Evolutionary conservation across 805 yeast species (phyloP).

Genomic region (Monosporozyma aquatica): DNA sequence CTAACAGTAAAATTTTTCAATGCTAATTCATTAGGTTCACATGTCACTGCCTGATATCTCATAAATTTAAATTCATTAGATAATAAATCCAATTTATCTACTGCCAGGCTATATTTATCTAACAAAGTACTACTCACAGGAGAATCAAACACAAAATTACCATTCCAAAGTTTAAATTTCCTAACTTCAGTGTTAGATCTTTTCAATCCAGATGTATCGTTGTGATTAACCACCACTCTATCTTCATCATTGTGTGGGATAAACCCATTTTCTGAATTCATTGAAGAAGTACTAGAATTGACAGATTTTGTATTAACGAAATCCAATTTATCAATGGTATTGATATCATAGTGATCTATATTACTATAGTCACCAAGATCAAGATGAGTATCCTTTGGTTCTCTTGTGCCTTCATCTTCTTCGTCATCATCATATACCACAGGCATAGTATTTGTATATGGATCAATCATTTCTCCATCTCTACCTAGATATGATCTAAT

Average conservation of each 20-base stretch:
- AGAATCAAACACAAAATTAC: conserved; percentile 80
- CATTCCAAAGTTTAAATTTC: conserved; percentile 37
- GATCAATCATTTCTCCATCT: conserved; percentile 31
- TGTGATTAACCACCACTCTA: neutral
- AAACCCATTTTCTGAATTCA: conserved; percentile 8
- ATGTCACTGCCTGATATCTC: conserved; percentile 91
- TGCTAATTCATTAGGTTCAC: conserved; percentile 71
- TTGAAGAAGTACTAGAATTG: conserved; percentile 9
- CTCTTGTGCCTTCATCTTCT: conserved; percentile 6
- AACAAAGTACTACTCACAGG: conserved; percentile 71
- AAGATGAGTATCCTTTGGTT: conserved; percentile 7
- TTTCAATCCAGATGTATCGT: conserved; percentile 1
- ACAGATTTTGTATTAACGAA: conserved; percentile 7
- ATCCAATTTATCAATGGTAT: conserved; percentile 11
- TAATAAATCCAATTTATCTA: conserved; percentile 32
- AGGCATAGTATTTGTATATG: conserved; percentile 14
- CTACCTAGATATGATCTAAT: conserved; percentile 28
- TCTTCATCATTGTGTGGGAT: conserved; percentile 5
- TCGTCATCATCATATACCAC: conserved; percentile 4
- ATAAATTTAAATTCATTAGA: conserved; percentile 62
- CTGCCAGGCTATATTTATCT: conserved; percentile 37
- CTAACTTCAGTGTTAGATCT: conserved; percentile 24
- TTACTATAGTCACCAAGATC: conserved; percentile 23
- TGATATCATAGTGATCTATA: conserved; percentile 15
- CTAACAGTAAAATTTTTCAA: conserved; percentile 64